Conservation (phyloP, 768 basidiomycete genomes). For the Serendipita sp. region DNA sequence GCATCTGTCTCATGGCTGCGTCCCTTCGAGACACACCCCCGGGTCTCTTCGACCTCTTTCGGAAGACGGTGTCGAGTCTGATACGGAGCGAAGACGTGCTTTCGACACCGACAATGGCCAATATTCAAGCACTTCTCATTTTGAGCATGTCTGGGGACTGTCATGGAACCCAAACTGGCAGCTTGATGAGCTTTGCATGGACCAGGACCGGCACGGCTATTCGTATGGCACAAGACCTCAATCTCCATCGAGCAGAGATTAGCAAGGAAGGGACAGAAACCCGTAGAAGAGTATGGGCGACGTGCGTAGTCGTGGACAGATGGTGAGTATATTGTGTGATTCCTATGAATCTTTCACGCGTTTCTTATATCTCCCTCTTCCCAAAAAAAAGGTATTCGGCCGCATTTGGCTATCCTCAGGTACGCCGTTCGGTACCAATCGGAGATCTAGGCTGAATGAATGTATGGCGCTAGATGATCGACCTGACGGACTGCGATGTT, state of each 20-base stretch:
- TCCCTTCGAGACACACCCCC: constrained; percentile 71
- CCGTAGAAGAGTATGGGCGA: constrained; percentile 80
- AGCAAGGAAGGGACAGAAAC: constrained; percentile 73
- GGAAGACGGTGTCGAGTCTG: constrained; percentile 69
- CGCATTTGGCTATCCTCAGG: constrained; percentile 1
- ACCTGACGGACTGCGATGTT: constrained; percentile 90
- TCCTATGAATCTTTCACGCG: not conserved
- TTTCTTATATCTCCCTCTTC: not conserved
- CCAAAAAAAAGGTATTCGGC: not conserved
- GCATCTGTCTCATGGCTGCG: constrained; percentile 85
- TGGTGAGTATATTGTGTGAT: constrained; percentile 36
- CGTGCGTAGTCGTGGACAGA: constrained; percentile 86
- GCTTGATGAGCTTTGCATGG: constrained; percentile 72
- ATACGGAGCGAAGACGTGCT: constrained; percentile 85
- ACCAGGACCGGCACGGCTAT: constrained; percentile 77
- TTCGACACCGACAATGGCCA: constrained; percentile 67
- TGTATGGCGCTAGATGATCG: constrained; percentile 46
- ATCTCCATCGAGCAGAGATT: constrained; percentile 82
- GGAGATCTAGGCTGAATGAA: not conserved
- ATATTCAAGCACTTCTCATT: constrained; percentile 77
- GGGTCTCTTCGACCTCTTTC: constrained; percentile 75
- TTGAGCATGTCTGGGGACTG: constrained; percentile 77
- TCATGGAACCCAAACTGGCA: constrained; percentile 78
- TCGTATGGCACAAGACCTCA: constrained; percentile 95
- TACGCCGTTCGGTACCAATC: not conserved